Percentiles rank a stretch among this genome's conserved stretches.
phyloP scores from a whole-genome alignment of 2,329 filamentous ascomycete genomes.

The Teratosphaeria zuluensis region DNA sequence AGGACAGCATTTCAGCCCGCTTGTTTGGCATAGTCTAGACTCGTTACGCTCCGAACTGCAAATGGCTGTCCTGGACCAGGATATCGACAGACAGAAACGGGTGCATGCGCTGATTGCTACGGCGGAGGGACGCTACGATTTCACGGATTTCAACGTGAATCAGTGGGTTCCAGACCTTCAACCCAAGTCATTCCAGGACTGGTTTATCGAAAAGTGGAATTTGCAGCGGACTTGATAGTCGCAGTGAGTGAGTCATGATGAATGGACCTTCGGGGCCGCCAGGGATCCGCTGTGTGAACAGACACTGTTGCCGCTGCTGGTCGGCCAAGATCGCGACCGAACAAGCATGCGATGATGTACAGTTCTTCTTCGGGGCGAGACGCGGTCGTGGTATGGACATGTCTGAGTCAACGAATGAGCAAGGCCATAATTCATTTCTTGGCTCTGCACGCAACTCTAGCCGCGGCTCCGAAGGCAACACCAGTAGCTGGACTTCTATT shows the following conservation, averaged over 20 bases:
- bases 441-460: no score
- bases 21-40: conserved; percentile 39
- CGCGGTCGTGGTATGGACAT: no score
- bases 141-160: conserved; percentile 52
- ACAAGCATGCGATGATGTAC: neutral
- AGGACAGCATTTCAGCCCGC: conserved; percentile 9
- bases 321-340: neutral
- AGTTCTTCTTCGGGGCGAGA: no score
- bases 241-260: no score
- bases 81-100: conserved; percentile 29
- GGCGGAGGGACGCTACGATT: conserved; percentile 58
- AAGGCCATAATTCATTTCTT: no score
- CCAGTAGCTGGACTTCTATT: no score
- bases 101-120: conserved; percentile 57
- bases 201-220: conserved; percentile 25
- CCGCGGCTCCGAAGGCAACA: no score
- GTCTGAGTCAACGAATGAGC: no score
- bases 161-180: conserved; percentile 28
- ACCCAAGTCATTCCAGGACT: conserved; percentile 28
- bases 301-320: neutral
- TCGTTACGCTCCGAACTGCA: conserved; percentile 41
- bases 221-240: neutral
- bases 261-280: no score
- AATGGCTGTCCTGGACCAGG: conserved; percentile 25
- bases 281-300: neutral